phyloP scores from a whole-genome alignment of 2,329 filamentous ascomycete genomes.

The Aschersonia sp. region DNA sequence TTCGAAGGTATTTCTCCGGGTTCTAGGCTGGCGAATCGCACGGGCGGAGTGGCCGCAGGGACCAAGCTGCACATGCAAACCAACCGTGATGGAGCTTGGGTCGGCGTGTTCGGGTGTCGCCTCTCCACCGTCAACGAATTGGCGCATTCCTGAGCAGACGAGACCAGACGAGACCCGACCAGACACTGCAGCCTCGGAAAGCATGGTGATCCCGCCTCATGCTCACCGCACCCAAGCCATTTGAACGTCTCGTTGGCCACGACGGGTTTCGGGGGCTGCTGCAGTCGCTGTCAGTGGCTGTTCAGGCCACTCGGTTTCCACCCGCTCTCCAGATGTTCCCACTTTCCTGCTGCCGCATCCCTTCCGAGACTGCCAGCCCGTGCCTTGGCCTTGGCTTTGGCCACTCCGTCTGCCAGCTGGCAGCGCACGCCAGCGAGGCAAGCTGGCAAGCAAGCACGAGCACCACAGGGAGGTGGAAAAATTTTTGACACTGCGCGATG shows the following conservation, averaged over 20 bases:
- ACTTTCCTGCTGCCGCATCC: background rate
- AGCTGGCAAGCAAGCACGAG: background rate
- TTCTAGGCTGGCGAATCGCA: too few species aligned
- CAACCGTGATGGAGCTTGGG: too few species aligned
- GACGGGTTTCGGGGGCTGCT: background rate
- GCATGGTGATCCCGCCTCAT: background rate
- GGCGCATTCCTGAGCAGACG: too few species aligned
- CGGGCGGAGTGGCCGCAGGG: too few species aligned
- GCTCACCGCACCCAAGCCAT: background rate
- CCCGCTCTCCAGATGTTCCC: background rate
- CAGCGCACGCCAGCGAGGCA: background rate
- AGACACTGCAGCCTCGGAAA: too few species aligned
- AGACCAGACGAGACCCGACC: too few species aligned
- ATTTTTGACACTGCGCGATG: constrained; percentile 5
- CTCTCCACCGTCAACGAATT: too few species aligned
- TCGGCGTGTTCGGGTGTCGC: too few species aligned
- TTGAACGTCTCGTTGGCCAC: background rate
- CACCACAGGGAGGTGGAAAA: constrained; percentile 2
- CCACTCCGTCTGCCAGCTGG: background rate
- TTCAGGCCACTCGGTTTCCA: background rate
- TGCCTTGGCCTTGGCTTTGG: background rate
- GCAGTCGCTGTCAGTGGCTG: constrained; percentile 2
- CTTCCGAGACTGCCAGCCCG: background rate
- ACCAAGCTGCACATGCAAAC: too few species aligned
- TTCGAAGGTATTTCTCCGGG: too few species aligned